Base-by-base conservation (phyloP, 768 basidiomycete species). In the Boletus tylopilopsis region DNA sequence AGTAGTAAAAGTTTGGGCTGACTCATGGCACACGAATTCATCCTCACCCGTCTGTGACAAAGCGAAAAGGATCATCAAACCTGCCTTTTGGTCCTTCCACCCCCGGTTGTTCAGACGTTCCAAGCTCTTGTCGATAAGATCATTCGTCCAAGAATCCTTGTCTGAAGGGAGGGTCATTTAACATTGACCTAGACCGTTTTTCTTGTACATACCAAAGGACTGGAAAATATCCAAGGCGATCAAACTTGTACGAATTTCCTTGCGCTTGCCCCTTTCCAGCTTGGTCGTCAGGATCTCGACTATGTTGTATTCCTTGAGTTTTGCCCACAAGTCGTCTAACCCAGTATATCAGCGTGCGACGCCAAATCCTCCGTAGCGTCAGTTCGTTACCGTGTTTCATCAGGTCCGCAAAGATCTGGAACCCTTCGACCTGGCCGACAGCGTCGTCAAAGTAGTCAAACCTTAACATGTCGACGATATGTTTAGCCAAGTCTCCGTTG, bases 71-170 rank as follows among this genome's bases (percentile, higher is more conserved):
- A 64, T 59, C 10, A 30, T 53, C 34, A 59, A 50, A 1, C 59
- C 62, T 16, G 57, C 60, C 22, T 63, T 64, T 48, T 59, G 62
- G 5, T 5, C 16, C 25, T 52, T 51, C 62, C 62, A 64, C 7
- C 9, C 18, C 6, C 16, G 12, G 0, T 25, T 36, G 19, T 2
- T 9, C 6, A 61, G 34, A 10, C 37, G 34, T 2, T 36, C 2
- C 46, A 64, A 24, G 40, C 59, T 49, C 8, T 43, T 50, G 1
- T 24, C 10, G 6, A 64, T 44, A 5, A 63, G 59, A 5, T 51
- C 25, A 2, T 11, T 8, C 6, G 58, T 46, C 50, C 57, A 57
- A 0, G 47, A 42, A 41, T 42, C n/a, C n/a, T n/a, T n/a, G n/a
- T n/a, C n/a, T n/a, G n/a, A n/a, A n/a, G n/a, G n/a, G n/a, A n/a